phyloP scores from a whole-genome alignment of 352 stramenopile genomes.

The Lagenidium giganteum region DNA sequence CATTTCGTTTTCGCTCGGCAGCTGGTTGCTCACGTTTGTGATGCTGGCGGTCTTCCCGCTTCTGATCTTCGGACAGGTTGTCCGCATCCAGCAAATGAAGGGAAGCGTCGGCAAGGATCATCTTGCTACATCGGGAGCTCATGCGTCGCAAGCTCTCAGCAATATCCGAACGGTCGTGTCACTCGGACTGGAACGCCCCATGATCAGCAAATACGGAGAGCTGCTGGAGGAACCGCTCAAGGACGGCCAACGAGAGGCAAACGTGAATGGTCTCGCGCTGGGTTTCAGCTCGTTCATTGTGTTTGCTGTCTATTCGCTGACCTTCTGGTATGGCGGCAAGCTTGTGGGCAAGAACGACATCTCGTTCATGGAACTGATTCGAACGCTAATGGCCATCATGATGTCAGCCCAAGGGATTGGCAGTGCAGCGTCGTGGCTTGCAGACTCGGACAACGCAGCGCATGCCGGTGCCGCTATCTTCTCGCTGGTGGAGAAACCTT shows the following conservation, averaged over 20 bases:
- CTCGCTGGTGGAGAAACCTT: too few species aligned
- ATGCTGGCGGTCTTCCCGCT: constrained; percentile 32
- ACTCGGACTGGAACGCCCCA: constrained; percentile 14
- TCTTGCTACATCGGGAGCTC: constrained; percentile 11
- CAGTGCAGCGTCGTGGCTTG: constrained; percentile 11
- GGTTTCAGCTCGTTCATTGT: constrained; percentile 60
- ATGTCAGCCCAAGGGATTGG: constrained; percentile 22
- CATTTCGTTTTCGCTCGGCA: constrained; percentile 27
- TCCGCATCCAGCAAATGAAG: constrained; percentile 10
- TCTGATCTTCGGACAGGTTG: constrained; percentile 16
- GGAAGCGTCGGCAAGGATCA: not conserved
- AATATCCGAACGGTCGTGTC: constrained; percentile 21
- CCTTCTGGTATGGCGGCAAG: constrained; percentile 22
- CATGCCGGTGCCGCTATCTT: too few species aligned
- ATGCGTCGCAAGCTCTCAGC: constrained; percentile 19
- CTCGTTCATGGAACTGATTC: constrained; percentile 23
- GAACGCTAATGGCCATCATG: constrained; percentile 30
- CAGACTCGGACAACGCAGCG: too few species aligned
- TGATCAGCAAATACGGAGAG: constrained; percentile 10
- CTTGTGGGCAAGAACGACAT: constrained; percentile 33
- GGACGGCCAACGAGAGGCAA: constrained; percentile 9
- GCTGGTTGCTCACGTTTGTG: constrained; percentile 34
- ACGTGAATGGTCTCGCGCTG: constrained; percentile 24
- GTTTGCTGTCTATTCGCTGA: constrained; percentile 25
- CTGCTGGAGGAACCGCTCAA: constrained; percentile 17